Base-by-base conservation (phyloP, 1,284 basidiomycete species). In the Puccinia sorghi region DNA sequence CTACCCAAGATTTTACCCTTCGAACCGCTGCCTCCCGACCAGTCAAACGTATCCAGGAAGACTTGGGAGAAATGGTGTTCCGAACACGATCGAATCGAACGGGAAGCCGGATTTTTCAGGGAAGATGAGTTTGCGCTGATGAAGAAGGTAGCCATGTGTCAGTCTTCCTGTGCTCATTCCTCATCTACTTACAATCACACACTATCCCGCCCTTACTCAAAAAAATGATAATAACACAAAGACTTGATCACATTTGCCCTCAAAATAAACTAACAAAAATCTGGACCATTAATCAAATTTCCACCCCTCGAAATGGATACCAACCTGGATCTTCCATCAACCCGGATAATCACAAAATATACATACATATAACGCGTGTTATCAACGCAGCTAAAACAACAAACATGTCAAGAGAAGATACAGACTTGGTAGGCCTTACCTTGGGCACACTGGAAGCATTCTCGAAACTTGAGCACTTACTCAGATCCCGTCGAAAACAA, bases 91-190 rank as follows among this genome's bases (percentile, higher is more conserved):
- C 64, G 66, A 59, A 77, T 77, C 75, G 75, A 77, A 69, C 50
- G 56, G 41, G 75, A 77, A 41, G 75, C 75, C 46, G 66, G 41
- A 20, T 69, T 77, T 27, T 77, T 77, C 46, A 39, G 75, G 54
- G 75, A 77, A 11, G 75, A 77, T 70, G 75, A 77, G 46, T 77
- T 77, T 50, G 75, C 75, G 13, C 22, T 77, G 25, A 77, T 77
- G 75, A 77, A 77, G 52, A 77, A 77, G 56, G 75, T 77, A 2
- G 75, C 75, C 59, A 77, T 77, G 75, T 77, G 75, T 77, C n/a
- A 17, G 75, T 61, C 20, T 77, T 59, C 56, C 12, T 50, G 41
- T n/a, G 46, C 32, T 43, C 25, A 59, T 6, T 37, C n/a, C 39
- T 4, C 27, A 9, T 2, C 13, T 22, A 13, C 37, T 32, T 59